Conservation (phyloP, 108 stramenopile genomes). For the Pseudonitzschia multistriata region DNA sequence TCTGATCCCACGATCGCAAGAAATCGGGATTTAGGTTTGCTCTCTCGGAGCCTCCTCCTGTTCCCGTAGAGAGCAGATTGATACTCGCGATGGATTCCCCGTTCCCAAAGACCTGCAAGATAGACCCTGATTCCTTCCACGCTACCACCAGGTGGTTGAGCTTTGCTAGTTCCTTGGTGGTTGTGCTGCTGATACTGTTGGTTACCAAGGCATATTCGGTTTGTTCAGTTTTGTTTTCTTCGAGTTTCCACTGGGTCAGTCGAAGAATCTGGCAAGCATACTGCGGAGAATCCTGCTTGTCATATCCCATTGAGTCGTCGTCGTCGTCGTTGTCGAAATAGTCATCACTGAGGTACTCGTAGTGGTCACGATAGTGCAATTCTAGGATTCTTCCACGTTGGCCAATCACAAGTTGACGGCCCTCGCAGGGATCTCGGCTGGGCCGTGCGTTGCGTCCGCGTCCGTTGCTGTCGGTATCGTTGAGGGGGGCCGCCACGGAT, state of each 20-base stretch:
- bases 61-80: background rate
- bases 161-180: background rate
- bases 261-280: background rate
- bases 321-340: background rate
- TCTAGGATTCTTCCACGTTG: constrained; percentile 7
- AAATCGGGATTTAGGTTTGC: background rate
- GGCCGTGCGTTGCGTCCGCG: background rate
- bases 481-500: background rate
- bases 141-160: constrained; percentile 2
- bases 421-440: constrained; percentile 2
- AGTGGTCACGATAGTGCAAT: constrained; percentile 2
- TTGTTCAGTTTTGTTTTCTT: background rate
- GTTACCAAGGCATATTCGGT: background rate
- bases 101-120: constrained; percentile 10
- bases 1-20: constrained; percentile 2
- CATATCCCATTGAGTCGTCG: background rate
- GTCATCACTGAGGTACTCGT: background rate
- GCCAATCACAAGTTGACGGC: constrained; percentile 6
- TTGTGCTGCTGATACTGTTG: background rate
- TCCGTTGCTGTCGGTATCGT: background rate
- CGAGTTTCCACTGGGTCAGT: constrained; percentile 8
- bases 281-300: background rate
- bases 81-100: background rate
- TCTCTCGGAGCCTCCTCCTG: background rate
- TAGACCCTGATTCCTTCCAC: constrained; percentile 16